Evolutionary conservation across 1,139 yeast species (phyloP).

Genomic region (Taphrina wiesneri): DNA sequence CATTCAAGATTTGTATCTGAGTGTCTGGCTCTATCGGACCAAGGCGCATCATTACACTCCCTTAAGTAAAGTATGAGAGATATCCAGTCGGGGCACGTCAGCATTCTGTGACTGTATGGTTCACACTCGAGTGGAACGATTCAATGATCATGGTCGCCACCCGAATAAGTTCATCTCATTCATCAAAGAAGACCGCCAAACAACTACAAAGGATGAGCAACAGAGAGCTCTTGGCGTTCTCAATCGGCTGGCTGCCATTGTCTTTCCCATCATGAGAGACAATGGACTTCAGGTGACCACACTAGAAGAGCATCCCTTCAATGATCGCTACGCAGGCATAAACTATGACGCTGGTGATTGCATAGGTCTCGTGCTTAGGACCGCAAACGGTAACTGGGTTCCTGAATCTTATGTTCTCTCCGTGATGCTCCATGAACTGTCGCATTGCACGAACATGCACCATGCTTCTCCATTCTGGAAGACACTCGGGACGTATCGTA

Average conservation of each 20-base stretch:
- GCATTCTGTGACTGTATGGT: neutral
- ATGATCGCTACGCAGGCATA: constrained; percentile 39
- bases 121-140: constrained; percentile 56
- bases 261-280: constrained; percentile 40
- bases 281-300: constrained; percentile 39
- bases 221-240: constrained; percentile 26
- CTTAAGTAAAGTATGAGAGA: neutral
- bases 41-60: too few relatives aligned
- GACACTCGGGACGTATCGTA: constrained; percentile 7
- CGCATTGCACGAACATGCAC: constrained; percentile 36
- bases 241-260: constrained; percentile 40
- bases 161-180: constrained; percentile 37
- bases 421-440: constrained; percentile 41
- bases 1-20: too few relatives aligned
- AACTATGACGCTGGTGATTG: constrained; percentile 41
- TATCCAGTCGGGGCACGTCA: neutral
- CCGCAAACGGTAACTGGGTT: constrained; percentile 37
- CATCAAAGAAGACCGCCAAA: constrained; percentile 37
- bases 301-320: constrained; percentile 39
- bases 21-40: too few relatives aligned
- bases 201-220: constrained; percentile 36
- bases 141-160: constrained; percentile 33
- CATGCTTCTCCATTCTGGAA: constrained; percentile 28
- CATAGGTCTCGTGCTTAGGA: constrained; percentile 39
- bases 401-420: constrained; percentile 39